Evolutionary conservation across 331 rosid species (phyloP).

Genomic region (Pyracantha coccinea): DNA sequence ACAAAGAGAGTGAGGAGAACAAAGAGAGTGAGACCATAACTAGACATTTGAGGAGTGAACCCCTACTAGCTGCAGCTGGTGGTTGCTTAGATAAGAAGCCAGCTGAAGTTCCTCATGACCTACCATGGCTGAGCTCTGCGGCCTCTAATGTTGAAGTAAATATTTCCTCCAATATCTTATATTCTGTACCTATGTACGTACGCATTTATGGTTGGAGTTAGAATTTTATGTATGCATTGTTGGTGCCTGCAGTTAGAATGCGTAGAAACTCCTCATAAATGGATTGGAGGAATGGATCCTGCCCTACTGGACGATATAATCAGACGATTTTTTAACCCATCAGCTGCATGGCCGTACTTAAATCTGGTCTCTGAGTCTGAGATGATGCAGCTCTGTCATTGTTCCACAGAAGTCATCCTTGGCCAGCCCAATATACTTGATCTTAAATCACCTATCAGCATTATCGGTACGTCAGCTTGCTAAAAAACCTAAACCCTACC

Average conservation of each 20-base stretch:
- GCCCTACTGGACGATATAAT: not conserved
- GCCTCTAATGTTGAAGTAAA: not conserved
- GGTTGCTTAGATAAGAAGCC: too few species aligned
- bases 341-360: not conserved
- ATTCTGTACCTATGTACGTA: too few species aligned
- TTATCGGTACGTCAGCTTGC: too few species aligned
- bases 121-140: not conserved
- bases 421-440: not conserved
- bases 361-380: not conserved
- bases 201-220: too few species aligned
- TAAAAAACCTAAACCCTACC: too few species aligned
- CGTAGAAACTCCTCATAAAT: not conserved
- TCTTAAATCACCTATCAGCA: not conserved
- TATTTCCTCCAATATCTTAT: too few species aligned
- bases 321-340: not conserved
- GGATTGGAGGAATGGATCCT: not conserved
- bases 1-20: too few species aligned
- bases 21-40: too few species aligned
- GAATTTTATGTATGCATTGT: too few species aligned
- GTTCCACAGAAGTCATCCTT: not conserved
- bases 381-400: not conserved
- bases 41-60: too few species aligned
- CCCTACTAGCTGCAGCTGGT: too few species aligned
- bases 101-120: not conserved
- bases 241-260: not conserved